phyloP scores from a whole-genome alignment of 176 grass and related monocot genomes.

The Chrysopogon serrulatus region DNA sequence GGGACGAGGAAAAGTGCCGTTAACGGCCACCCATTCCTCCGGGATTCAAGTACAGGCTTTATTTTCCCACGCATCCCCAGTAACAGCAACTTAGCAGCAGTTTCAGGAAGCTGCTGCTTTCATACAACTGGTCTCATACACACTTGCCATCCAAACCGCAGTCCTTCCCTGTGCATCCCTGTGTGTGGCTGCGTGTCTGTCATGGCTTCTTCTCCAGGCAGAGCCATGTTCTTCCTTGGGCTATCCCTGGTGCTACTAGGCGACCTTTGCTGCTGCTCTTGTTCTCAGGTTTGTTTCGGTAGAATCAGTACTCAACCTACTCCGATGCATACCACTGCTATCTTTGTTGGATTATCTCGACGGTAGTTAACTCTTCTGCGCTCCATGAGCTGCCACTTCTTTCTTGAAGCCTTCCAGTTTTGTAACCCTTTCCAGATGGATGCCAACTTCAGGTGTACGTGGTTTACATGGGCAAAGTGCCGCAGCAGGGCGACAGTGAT shows the following conservation, averaged over 20 bases:
- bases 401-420: not conserved
- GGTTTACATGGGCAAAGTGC: conserved; percentile 64
- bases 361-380: not conserved
- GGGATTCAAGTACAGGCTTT: not conserved
- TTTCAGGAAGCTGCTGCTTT: not conserved
- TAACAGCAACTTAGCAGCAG: not conserved
- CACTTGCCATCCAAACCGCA: not conserved
- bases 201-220: conserved; percentile 28
- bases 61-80: not conserved
- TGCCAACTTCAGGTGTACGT: conserved; percentile 41
- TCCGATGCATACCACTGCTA: not conserved
- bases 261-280: not conserved
- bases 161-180: not conserved
- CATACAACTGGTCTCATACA: not conserved
- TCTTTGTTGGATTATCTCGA: not conserved
- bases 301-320: not conserved
- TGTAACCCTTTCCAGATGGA: not conserved
- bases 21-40: conserved; percentile 20
- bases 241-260: conserved; percentile 22
- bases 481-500: not conserved
- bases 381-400: not conserved
- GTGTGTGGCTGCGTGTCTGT: not conserved
- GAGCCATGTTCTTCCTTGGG: conserved; percentile 4
- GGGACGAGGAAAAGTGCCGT: not conserved
- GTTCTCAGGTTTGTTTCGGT: conserved; percentile 23